These are phyloP conservation scores for Citrus hindsii DNA, from an alignment of 345 rosid species.

Conservation along the genomic window DNA sequence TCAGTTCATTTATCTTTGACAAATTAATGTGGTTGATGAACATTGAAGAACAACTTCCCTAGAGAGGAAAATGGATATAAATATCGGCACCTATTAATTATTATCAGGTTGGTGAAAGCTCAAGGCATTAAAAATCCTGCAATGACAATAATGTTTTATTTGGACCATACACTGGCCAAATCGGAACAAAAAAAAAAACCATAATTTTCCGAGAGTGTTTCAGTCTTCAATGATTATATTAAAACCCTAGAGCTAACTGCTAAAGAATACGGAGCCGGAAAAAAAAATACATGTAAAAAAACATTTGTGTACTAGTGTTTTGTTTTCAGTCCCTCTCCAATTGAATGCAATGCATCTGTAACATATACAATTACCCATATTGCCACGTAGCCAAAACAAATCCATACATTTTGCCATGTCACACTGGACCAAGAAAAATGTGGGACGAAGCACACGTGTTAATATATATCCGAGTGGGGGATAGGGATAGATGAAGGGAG, in stretches of 20 bases:
- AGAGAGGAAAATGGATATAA: neutral
- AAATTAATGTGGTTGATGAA: neutral
- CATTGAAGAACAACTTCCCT: neutral
- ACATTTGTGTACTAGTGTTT: too few relatives aligned
- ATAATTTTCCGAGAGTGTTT: neutral
- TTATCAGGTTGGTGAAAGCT: neutral
- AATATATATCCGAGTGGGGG: neutral
- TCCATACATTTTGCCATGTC: neutral
- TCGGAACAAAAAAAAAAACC: neutral
- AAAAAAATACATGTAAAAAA: neutral
- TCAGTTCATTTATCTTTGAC: neutral
- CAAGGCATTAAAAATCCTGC: neutral
- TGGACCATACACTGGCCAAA: neutral
- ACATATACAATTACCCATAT: neutral
- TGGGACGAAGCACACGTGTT: neutral
- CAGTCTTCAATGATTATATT: neutral
- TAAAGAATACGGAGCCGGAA: neutral
- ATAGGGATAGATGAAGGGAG: neutral
- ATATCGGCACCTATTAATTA: neutral
- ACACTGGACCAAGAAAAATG: neutral
- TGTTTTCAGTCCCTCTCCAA: neutral
- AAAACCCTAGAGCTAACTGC: neutral
- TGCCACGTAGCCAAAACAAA: neutral
- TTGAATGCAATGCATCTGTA: neutral
- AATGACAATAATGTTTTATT: neutral